phyloP scores from a whole-genome alignment of 345 rosid genomes.

The Citropsis articulata region DNA sequence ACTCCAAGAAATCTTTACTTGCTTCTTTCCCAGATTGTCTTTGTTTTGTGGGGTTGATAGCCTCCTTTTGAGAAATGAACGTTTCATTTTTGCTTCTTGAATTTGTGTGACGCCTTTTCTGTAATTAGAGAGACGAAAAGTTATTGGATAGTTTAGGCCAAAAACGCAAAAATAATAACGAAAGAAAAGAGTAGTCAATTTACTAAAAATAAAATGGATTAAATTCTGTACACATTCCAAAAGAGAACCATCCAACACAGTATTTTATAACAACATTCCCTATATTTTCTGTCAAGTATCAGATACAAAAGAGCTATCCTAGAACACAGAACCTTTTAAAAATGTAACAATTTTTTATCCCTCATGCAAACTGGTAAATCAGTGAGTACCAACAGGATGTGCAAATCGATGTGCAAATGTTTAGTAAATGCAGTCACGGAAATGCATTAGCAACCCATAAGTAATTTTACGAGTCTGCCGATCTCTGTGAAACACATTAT shows the following conservation, averaged over 20 bases:
- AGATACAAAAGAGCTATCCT: neutral
- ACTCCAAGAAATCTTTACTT: slow-evolving; percentile 34
- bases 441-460: neutral
- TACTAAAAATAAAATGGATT: neutral
- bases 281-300: neutral
- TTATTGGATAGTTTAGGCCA: neutral
- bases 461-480: neutral
- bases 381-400: neutral
- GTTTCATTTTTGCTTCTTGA: slow-evolving; percentile 34
- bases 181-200: neutral
- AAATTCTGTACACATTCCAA: neutral
- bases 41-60: slow-evolving; percentile 38
- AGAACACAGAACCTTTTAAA: neutral
- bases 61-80: slow-evolving; percentile 26
- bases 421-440: neutral
- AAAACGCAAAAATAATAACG: neutral
- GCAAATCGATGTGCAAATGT: neutral
- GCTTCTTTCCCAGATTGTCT: slow-evolving; percentile 32
- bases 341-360: neutral
- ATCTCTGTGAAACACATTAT: neutral
- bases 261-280: neutral
- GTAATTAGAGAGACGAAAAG: slow-evolving; percentile 16
- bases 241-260: neutral
- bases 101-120: slow-evolving; percentile 36
- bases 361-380: neutral